Percentiles rank a stretch among this genome's conserved stretches.
These are phyloP conservation scores for Fraxinus cuspidata DNA, from an alignment of 257 asterid genomes.

Conservation along the genomic window DNA sequence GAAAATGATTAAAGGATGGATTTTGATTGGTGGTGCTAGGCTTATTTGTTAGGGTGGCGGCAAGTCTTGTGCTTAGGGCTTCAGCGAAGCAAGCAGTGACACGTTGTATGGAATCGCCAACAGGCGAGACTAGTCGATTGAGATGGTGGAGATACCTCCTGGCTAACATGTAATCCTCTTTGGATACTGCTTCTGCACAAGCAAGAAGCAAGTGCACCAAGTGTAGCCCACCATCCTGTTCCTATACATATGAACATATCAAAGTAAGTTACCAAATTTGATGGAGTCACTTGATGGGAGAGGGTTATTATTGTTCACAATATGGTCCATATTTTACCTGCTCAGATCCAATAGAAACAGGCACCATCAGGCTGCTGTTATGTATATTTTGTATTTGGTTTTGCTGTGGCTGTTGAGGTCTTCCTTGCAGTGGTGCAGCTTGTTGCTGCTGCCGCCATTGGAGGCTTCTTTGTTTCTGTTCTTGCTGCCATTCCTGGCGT, in stretches of 20 bases:
- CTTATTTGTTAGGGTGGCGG: conserved; percentile 63
- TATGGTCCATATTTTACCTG: conserved; percentile 39
- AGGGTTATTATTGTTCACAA: neutral
- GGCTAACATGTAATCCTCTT: conserved; percentile 82
- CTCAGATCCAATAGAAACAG: conserved; percentile 52
- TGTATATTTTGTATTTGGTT: conserved; percentile 39
- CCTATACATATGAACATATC: conserved; percentile 32
- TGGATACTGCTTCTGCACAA: conserved; percentile 84
- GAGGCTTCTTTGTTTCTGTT: conserved; percentile 40
- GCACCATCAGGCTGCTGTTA: conserved; percentile 50
- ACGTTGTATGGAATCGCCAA: conserved; percentile 87
- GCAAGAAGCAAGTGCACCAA: conserved; percentile 80
- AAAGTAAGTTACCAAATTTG: neutral
- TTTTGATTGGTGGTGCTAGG: conserved; percentile 43
- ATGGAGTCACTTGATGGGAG: neutral
- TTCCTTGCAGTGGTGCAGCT: conserved; percentile 27
- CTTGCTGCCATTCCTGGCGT: conserved; percentile 64
- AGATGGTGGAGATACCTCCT: conserved; percentile 74
- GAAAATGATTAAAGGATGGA: conserved; percentile 61
- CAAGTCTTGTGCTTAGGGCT: conserved; percentile 65
- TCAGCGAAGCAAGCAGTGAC: conserved; percentile 81
- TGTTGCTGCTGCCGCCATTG: conserved; percentile 20
- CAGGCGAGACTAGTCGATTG: conserved; percentile 61
- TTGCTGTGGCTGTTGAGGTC: conserved; percentile 34
- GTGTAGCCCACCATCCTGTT: conserved; percentile 74